Conservation (phyloP, 805 yeast genomes). For the Candida coquimbonensis region DNA sequence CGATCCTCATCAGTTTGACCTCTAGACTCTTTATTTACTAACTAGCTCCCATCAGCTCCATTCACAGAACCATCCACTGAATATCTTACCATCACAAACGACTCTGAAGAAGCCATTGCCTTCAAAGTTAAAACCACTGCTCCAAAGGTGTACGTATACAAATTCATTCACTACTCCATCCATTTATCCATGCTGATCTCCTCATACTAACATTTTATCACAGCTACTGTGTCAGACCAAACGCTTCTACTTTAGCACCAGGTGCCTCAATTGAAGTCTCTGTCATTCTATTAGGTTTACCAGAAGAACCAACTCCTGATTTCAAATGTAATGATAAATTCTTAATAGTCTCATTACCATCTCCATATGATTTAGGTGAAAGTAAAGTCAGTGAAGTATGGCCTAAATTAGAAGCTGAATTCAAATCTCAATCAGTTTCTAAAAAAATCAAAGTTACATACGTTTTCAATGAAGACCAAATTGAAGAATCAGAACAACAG, state of each 20-base stretch:
- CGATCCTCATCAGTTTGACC: neutral
- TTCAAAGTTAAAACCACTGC: conserved; percentile 98
- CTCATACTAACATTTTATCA: neutral
- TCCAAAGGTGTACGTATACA: conserved; percentile 57
- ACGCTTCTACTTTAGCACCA: conserved; percentile 74
- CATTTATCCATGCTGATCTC: neutral
- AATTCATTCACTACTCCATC: neutral
- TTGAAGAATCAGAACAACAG: conserved; percentile 4
- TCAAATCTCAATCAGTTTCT: conserved; percentile 47
- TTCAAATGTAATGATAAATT: conserved; percentile 88
- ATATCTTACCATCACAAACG: conserved; percentile 43
- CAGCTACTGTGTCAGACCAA: conserved; percentile 85
- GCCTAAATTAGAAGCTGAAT: conserved; percentile 61
- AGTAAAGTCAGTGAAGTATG: conserved; percentile 62
- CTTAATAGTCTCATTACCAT: conserved; percentile 78
- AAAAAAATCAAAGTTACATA: conserved; percentile 64
- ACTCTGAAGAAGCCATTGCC: conserved; percentile 56
- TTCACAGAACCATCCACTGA: conserved; percentile 68
- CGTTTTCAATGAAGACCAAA: conserved; percentile 20
- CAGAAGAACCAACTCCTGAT: conserved; percentile 65
- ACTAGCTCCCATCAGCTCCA: conserved; percentile 44
- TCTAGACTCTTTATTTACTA: neutral
- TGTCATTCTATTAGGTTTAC: conserved; percentile 78
- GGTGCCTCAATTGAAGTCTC: conserved; percentile 68
- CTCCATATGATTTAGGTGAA: conserved; percentile 50